Conservation (phyloP, 345 rosid species). For the Isatis tinctoria region DNA sequence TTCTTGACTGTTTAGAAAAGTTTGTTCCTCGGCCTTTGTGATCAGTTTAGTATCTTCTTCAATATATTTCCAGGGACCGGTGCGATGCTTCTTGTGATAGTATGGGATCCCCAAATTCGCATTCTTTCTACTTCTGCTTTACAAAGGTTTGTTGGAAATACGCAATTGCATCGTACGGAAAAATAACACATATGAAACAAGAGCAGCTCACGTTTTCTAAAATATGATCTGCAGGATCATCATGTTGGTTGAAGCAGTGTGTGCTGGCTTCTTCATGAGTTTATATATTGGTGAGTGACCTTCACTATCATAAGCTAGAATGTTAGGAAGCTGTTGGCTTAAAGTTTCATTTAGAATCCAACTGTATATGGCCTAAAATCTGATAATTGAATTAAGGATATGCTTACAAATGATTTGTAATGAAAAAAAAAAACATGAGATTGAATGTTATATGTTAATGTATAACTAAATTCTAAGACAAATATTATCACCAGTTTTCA, state of each 20-base stretch:
- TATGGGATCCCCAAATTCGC: conserved; percentile 62
- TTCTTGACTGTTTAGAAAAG: too few relatives aligned
- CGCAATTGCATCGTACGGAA: background rate
- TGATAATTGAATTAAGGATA: background rate
- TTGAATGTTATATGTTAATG: background rate
- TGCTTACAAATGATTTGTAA: background rate
- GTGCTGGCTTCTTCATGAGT: conserved; percentile 73
- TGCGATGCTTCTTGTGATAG: conserved; percentile 81
- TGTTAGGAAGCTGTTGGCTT: too few relatives aligned
- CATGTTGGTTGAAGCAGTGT: conserved; percentile 75
- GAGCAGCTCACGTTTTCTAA: background rate
- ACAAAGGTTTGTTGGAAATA: conserved; percentile 45
- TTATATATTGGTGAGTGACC: conserved; percentile 71
- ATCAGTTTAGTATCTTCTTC: background rate
- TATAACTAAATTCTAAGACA: background rate
- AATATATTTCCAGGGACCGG: conserved; percentile 58
- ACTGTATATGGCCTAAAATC: background rate
- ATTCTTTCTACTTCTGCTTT: conserved; percentile 62
- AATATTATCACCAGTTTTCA: background rate
- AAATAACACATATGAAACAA: background rate
- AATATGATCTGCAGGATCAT: conserved; percentile 60
- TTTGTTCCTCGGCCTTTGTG: too few relatives aligned
- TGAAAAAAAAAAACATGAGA: background rate
- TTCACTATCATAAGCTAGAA: background rate
- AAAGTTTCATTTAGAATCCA: background rate